phyloP scores from a whole-genome alignment of 257 asterid genomes.

The Jacaranda mimosifolia region DNA sequence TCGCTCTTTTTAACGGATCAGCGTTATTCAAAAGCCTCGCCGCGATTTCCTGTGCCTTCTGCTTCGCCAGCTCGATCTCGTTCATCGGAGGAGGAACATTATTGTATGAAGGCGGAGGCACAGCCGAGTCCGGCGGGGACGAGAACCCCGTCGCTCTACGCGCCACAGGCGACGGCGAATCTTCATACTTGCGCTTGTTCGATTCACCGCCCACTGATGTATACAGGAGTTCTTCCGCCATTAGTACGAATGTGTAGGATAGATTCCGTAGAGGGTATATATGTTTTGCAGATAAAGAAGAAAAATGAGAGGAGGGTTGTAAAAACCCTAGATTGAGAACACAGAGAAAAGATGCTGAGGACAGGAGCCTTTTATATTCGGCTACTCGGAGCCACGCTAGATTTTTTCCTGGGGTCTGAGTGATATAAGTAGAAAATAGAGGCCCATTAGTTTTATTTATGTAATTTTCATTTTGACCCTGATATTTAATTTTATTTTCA shows the following conservation, averaged over 20 bases:
- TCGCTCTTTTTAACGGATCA: constrained; percentile 73
- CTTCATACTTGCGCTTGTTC: constrained; percentile 80
- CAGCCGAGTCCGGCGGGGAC: constrained; percentile 60
- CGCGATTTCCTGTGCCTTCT: constrained; percentile 91
- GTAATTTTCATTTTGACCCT: constrained; percentile 5
- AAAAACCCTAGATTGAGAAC: constrained; percentile 48
- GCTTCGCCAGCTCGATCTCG: constrained; percentile 87
- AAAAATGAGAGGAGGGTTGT: constrained; percentile 19
- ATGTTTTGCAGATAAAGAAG: background rate
- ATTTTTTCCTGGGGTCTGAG: constrained; percentile 20
- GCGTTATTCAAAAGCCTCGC: constrained; percentile 72
- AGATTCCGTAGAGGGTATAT: background rate
- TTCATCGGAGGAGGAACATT: constrained; percentile 82
- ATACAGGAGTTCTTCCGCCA: constrained; percentile 73
- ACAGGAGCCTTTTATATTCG: constrained; percentile 31
- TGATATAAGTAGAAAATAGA: background rate
- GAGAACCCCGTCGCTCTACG: constrained; percentile 86
- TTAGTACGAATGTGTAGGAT: constrained; percentile 30
- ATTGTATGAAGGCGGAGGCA: constrained; percentile 65
- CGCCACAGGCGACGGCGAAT: constrained; percentile 58
- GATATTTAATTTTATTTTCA: background rate
- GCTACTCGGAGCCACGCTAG: constrained; percentile 25
- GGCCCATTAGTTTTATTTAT: background rate
- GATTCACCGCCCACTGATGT: constrained; percentile 49
- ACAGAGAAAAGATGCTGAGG: background rate